phyloP scores from a whole-genome alignment of 1,139 yeast species.

The Insectozyma bohioensis region DNA sequence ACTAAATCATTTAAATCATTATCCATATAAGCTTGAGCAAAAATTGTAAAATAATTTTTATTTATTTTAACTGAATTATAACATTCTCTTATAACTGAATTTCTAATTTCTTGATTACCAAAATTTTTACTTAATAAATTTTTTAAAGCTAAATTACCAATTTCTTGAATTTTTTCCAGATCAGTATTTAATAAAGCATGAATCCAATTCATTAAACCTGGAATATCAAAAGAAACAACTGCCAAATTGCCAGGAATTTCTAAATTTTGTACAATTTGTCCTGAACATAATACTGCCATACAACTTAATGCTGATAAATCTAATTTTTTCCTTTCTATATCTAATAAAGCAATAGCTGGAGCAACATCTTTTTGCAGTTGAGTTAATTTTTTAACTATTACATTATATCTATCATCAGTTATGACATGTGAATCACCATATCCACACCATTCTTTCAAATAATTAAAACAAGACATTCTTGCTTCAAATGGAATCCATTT shows the following conservation, averaged over 20 bases:
- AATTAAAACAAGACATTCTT: constrained; percentile 77
- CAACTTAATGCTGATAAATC: constrained; percentile 76
- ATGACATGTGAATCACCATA: constrained; percentile 65
- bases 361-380: constrained; percentile 47
- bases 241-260: constrained; percentile 44
- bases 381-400: constrained; percentile 53
- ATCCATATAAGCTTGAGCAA: constrained; percentile 58
- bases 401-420: constrained; percentile 65
- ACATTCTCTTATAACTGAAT: constrained; percentile 68
- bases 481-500: constrained; percentile 83
- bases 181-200: constrained; percentile 63
- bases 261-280: constrained; percentile 55
- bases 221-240: constrained; percentile 67
- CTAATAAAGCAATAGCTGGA: constrained; percentile 72
- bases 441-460: constrained; percentile 93
- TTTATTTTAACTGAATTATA: constrained; percentile 26
- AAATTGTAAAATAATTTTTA: constrained; percentile 67
- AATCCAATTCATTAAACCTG: constrained; percentile 74
- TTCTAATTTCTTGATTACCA: constrained; percentile 54
- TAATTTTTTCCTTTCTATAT: constrained; percentile 72
- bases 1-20: constrained; percentile 33
- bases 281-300: constrained; percentile 79
- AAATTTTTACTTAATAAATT: constrained; percentile 65
- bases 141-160: constrained; percentile 73
- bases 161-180: constrained; percentile 56